Evolutionary conservation across 768 basidiomycete species (phyloP), one percentile per base, ranked within the genome.

Genomic region (Suillus occidentalis): DNA sequence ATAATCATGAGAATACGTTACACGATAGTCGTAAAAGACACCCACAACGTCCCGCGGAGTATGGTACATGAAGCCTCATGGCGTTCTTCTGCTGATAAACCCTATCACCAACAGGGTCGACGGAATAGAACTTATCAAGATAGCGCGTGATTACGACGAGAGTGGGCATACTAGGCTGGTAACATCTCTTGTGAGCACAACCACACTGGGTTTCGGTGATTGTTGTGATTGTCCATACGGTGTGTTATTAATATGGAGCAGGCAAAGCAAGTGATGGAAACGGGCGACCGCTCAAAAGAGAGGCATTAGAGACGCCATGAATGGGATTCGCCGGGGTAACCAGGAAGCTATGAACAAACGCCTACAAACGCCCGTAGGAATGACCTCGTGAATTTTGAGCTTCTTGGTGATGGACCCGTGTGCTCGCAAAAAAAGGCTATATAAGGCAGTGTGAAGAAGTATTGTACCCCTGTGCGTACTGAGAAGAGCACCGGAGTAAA

Each of bases 1-100:
- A 39, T 37, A 39, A 42, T 12, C 58, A 42, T 59, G 58, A 59
- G 58, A 59, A 59, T 42, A 20, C 58, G 18, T 42, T 42, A 42
- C 40, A 40, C 40, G 36, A 37, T n/a, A 37, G 36, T 36, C 31
- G 31, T 55, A 28, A 13, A 53, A 37, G 36, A 39, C 56, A 57
- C 36, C 37, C 57, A 40, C 25, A 40, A 7, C 6, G 31, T 59
- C 58, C 9, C 58, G 40, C 58, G 25, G 39, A 59, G 18, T 8
- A 8, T 6, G 20, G 12, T 55, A 42, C 18, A 40, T 18, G 25
- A 40, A 58, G 22, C 25, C 57, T 40, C 37, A 37, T 42, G 18
- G 22, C 37, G 22, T 8, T 40, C 39, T 58, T 55, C 34, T 55
- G 12, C 34, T 31, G 31, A 31, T 31, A 31, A 59, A 59, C 40